These are phyloP conservation scores for Neltuma alba DNA, from an alignment of 306 rosid species.

Conservation along the genomic window DNA sequence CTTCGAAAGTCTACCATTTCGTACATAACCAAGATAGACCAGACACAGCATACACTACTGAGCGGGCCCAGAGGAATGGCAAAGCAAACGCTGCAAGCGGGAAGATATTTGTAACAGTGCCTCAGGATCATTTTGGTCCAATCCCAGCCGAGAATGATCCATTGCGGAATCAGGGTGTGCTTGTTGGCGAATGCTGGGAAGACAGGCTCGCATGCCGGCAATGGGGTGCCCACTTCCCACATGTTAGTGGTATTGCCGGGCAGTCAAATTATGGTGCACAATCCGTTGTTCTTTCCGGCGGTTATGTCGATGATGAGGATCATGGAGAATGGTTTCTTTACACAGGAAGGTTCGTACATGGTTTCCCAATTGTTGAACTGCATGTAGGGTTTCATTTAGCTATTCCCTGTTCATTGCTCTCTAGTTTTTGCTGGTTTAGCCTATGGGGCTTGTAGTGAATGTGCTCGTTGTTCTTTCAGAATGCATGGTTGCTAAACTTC, in stretches of 20 bases:
- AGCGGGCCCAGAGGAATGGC: conserved; percentile 35
- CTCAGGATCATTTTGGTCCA: conserved; percentile 28
- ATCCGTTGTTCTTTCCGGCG: neutral
- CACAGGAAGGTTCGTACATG: conserved; percentile 1
- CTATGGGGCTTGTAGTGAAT: too few relatives aligned
- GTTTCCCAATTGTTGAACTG: too few relatives aligned
- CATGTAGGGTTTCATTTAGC: too few relatives aligned
- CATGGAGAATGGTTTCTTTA: conserved; percentile 6
- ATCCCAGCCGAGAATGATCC: neutral
- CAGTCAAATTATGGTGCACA: neutral
- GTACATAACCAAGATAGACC: neutral
- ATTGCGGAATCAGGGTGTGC: neutral
- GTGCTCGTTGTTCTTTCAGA: too few relatives aligned
- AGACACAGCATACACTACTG: neutral
- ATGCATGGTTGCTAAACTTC: too few relatives aligned
- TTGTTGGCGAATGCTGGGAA: neutral
- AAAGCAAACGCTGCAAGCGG: conserved; percentile 71
- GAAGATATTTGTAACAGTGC: conserved; percentile 63
- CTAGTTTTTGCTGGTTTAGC: too few relatives aligned
- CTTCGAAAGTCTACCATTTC: neutral
- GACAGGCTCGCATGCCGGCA: neutral
- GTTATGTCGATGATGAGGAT: conserved; percentile 1
- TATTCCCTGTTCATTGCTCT: too few relatives aligned
- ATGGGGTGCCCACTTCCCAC: conserved; percentile 2
- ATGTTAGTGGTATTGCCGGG: neutral